These are phyloP conservation scores for Nemania sp. DNA, from an alignment of 2,329 filamentous ascomycete species.

Conservation along the genomic window DNA sequence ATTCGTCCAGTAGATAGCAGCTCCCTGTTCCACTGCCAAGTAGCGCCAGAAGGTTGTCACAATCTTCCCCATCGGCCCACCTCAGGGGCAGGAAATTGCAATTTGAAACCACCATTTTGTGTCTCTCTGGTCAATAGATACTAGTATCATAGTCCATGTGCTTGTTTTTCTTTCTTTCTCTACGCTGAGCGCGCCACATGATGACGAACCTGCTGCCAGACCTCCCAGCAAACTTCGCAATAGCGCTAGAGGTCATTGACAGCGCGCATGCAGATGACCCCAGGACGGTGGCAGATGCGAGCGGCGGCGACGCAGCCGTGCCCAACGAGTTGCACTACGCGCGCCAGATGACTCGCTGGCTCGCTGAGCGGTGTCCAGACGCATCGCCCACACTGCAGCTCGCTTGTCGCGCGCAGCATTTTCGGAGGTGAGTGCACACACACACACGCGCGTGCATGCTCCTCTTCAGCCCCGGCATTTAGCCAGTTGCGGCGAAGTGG, in stretches of 20 bases:
- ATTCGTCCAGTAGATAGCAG: no score
- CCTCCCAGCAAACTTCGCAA: conserved; percentile 47
- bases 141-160: no score
- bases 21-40: no score
- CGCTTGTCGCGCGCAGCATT: conserved; percentile 83
- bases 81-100: no score
- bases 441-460: no score
- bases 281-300: conserved; percentile 51
- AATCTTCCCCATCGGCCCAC: no score
- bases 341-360: conserved; percentile 75
- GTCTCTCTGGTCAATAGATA: no score
- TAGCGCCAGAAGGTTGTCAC: no score
- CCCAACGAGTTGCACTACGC: conserved; percentile 86
- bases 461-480: no score
- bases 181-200: background rate
- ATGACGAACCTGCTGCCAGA: conserved; percentile 35
- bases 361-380: conserved; percentile 60
- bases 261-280: conserved; percentile 71
- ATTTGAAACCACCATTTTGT: no score
- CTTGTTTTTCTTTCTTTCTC: no score
- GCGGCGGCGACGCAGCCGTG: conserved; percentile 36
- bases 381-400: conserved; percentile 71
- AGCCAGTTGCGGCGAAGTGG: background rate
- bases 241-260: conserved; percentile 71
- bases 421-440: conserved; percentile 66